Evolutionary conservation across 495 filamentous ascomycete genomes (phyloP), one percentile per base, ranked within the genome.

Genomic region (Xylaria palmicola): DNA sequence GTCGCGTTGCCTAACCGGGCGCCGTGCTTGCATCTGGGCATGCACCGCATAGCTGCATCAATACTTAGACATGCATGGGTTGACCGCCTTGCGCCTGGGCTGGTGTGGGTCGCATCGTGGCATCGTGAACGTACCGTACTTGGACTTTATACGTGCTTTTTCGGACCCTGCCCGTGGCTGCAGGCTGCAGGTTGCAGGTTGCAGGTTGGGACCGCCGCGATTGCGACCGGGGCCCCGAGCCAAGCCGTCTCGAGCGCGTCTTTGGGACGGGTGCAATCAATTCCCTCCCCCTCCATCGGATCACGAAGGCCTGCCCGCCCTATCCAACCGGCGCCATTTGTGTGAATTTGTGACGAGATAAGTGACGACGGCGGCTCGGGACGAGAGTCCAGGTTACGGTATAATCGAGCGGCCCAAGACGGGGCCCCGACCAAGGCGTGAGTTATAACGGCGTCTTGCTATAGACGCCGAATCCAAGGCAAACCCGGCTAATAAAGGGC

Each of bases 1-100:
- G 39, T 56, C 53, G n/a, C 37, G 37, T 56, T 44, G 53, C 39
- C 53, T 30, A 56, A 56, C 24, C 44, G 17, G 53, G 53, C 27
- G 53, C 39, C 8, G 13, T 56, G 37, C 39, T 55, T 55, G 51
- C 51, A 55, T 55, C 15, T 15, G 3, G 36, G 34, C 27, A 29
- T 32, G 53, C 53, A 56, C 53, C 26, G 39, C 53, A 51, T 51
- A 34, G n/a, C n/a, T 51, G 48, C 48, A 56, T 56, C 53, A 32
- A 34, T 20, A n/a, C n/a, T n/a, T n/a, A 32, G 53, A 56, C 53
- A 44, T 54, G 51, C 53, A 56, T 56, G n/a, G 27, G 37, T 34
- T 56, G 53, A 56, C 53, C 53, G 53, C 53, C 39, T 56, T 56
- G 39, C 53, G 34, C 39, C 53, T 9, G 47, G 47, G 10, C 47